A percentile compares a stretch with the other conserved stretches of the same genome.
phyloP scores from a whole-genome alignment of 108 stramenopile genomes.

The Licmophora abbreviata region DNA sequence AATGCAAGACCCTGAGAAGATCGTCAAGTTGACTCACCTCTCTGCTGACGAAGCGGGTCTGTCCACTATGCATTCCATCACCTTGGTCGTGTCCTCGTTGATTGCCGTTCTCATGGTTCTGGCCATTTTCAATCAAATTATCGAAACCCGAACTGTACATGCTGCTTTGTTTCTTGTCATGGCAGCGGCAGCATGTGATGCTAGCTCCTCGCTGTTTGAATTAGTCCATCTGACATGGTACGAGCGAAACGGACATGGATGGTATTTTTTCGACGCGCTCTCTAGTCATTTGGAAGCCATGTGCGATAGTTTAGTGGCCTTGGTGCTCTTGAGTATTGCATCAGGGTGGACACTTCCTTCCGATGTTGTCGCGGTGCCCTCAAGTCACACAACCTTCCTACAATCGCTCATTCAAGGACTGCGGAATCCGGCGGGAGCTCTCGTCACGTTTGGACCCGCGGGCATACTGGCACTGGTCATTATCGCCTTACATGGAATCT shows the following conservation, averaged over 20 bases:
- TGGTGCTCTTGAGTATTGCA: conserved; percentile 57
- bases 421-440: conserved; percentile 48
- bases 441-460: conserved; percentile 25
- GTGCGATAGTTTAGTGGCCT: conserved; percentile 66
- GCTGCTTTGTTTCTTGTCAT: conserved; percentile 61
- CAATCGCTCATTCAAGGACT: conserved; percentile 38
- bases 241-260: conserved; percentile 58
- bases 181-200: conserved; percentile 52
- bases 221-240: conserved; percentile 56
- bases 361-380: conserved; percentile 42
- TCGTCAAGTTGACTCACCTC: conserved; percentile 49
- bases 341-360: conserved; percentile 81
- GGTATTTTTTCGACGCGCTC: conserved; percentile 57
- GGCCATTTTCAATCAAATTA: conserved; percentile 22
- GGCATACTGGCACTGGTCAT: conserved; percentile 37
- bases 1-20: not conserved
- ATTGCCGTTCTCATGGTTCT: conserved; percentile 29
- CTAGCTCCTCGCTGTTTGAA: conserved; percentile 48
- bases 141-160: conserved; percentile 42
- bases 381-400: conserved; percentile 23
- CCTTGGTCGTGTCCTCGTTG: conserved; percentile 30
- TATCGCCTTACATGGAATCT: conserved; percentile 35
- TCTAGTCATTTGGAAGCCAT: conserved; percentile 73
- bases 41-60: conserved; percentile 70
- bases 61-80: conserved; percentile 37